phyloP scores from a whole-genome alignment of 176 grass and related monocot species.

The Avena eriantha region DNA sequence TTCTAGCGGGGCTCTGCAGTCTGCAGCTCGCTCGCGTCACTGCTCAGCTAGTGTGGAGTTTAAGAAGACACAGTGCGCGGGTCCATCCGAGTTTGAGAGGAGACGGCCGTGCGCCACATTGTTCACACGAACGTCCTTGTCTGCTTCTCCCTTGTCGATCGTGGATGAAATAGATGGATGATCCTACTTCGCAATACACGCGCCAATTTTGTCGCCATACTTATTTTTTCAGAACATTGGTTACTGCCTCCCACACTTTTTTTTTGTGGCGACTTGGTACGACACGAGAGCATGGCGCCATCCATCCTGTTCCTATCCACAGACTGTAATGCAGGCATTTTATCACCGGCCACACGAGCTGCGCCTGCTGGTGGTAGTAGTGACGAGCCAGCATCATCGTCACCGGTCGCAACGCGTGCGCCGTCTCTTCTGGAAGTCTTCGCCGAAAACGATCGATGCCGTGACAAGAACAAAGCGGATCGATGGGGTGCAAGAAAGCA shows the following conservation, averaged over 20 bases:
- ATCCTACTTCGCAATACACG: background rate
- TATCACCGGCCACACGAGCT: background rate
- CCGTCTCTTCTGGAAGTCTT: no score
- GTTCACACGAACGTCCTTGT: background rate
- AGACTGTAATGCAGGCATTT: background rate
- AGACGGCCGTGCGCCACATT: background rate
- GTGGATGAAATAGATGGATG: background rate
- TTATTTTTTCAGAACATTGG: no score
- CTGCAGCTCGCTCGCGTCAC: background rate
- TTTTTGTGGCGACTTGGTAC: background rate
- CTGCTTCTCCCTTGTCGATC: background rate
- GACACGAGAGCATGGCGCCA: background rate
- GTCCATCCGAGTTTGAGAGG: background rate
- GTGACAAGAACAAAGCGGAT: background rate
- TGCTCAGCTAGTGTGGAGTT: background rate
- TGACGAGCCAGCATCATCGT: background rate
- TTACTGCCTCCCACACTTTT: background rate
- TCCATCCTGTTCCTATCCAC: background rate
- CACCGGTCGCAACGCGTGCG: background rate
- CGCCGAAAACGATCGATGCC: background rate
- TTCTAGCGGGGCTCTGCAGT: background rate
- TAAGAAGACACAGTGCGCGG: background rate
- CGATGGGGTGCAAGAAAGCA: slow-evolving; percentile 25
- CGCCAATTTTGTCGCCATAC: background rate
- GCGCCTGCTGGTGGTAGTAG: no score